Conservation (phyloP, 352 stramenopile species). For the Elongisporangium anandrum region DNA sequence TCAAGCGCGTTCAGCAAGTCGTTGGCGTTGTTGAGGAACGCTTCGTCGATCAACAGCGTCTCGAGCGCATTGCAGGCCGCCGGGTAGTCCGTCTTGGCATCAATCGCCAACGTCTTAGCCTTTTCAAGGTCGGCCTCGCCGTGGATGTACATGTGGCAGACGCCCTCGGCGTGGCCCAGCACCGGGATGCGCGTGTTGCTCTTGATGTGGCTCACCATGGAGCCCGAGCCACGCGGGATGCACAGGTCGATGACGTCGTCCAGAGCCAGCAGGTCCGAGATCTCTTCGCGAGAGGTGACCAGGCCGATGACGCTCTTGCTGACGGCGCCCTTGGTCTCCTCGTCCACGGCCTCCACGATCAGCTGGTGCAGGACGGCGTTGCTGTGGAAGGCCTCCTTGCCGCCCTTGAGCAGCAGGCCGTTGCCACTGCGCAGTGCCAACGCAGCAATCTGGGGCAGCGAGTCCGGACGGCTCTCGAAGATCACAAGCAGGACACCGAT, state of each 20-base stretch:
- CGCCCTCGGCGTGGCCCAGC: slow-evolving; percentile 96
- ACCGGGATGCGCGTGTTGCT: slow-evolving; percentile 97
- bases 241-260: slow-evolving; percentile 98
- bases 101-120: slow-evolving; percentile 89
- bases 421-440: slow-evolving; percentile 95
- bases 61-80: slow-evolving; percentile 98
- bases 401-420: slow-evolving; percentile 96
- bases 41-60: slow-evolving; percentile 93
- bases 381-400: slow-evolving; percentile 91
- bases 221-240: slow-evolving; percentile 95
- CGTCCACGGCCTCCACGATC: slow-evolving; percentile 92
- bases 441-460: slow-evolving; percentile 93
- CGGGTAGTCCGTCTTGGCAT: slow-evolving; percentile 98
- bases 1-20: slow-evolving; percentile 84
- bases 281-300: slow-evolving; percentile 93
- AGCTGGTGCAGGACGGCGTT: slow-evolving; percentile 92
- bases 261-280: slow-evolving; percentile 90
- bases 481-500: slow-evolving; percentile 98
- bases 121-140: slow-evolving; percentile 81
- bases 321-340: slow-evolving; percentile 84
- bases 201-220: slow-evolving; percentile 97
- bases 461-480: slow-evolving; percentile 97
- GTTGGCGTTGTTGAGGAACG: slow-evolving; percentile 71
- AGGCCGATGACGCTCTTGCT: slow-evolving; percentile 92
- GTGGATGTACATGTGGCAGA: slow-evolving; percentile 99